Evolutionary conservation across 148 eudicot genomes (phyloP).

Genomic region (Cornus florida): DNA sequence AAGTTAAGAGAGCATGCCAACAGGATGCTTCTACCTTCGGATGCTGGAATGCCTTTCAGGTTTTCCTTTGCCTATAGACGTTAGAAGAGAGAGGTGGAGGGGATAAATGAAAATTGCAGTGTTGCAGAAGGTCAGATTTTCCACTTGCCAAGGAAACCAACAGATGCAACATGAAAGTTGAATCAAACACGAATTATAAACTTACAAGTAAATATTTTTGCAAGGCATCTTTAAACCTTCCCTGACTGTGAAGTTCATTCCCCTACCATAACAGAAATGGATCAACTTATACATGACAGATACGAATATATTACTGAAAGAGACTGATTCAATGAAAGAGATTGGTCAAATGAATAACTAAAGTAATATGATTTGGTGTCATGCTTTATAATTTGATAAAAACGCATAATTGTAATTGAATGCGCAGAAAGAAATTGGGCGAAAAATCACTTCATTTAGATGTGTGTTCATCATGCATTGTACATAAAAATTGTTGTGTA

Average conservation of each 20-base stretch:
- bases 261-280: conserved; percentile 50
- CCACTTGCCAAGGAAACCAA: neutral
- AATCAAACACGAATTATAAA: conserved; percentile 16
- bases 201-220: conserved; percentile 86
- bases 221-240: conserved; percentile 72
- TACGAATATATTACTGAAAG: neutral
- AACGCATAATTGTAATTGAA: too few species aligned
- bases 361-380: neutral
- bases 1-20: conserved; percentile 89
- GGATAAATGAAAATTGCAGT: conserved; percentile 4
- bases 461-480: too few species aligned
- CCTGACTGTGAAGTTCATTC: conserved; percentile 81
- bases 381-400: neutral
- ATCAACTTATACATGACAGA: conserved; percentile 9
- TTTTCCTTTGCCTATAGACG: conserved; percentile 78
- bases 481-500: too few species aligned
- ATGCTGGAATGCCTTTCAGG: conserved; percentile 54
- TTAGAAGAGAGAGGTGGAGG: neutral
- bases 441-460: neutral
- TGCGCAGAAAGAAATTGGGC: neutral
- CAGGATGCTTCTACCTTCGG: conserved; percentile 52
- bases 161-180: neutral
- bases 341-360: neutral
- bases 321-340: too few species aligned
- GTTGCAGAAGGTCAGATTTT: neutral